Base-by-base conservation (phyloP, 2,329 filamentous ascomycete species). In the Incumbomyces delicatus region DNA sequence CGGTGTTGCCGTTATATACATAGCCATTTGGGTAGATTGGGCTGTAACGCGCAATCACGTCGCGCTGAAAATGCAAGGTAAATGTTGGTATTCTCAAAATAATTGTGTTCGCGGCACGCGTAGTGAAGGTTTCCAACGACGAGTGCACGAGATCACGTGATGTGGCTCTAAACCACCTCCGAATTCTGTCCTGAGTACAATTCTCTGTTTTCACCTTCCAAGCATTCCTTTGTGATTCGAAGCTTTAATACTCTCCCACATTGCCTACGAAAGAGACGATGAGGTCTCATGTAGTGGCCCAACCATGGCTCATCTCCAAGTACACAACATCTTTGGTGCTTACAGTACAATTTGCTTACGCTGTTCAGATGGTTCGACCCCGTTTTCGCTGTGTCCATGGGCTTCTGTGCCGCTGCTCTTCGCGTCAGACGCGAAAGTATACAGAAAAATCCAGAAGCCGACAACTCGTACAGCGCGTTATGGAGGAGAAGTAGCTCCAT, bases 401-500 rank as follows among this genome's bases (percentile, higher is more conserved):
- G 75, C 40, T 58, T 71, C 8, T 67, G 70, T 7, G 73, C 75
- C n/a, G 71, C 75, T 11, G 60, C 67, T 17, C 61, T 73, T 16
- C 69, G 74, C n/a, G 74, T 78, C 53, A 71, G 69, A 47, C 68
- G 74, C 11, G 75, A 78, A 52, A 69, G 77, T 58, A 65, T 61
- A 35, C 73, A 75, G 52, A 67, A 69, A 53, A 58, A 64, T 36
- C 67, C 65, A 3, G 60, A 64, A 22, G 56, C 58, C 27, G 62
- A 64, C 13, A 54, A 59, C 8, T 61, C 66, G 40, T 50, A 49
- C 11, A 8, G 44, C 17, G 50, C 46, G 5, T 45, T 58, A 20
- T 54, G 50, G 51, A 46, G 54, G 37, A 58, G 53, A 39, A 48
- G 39, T 40, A 47, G 44, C 12, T 41, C 30, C 10, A 52, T 54